Base-by-base conservation (phyloP, 106 monocot genomes). In the Platanthera zijinensis region DNA sequence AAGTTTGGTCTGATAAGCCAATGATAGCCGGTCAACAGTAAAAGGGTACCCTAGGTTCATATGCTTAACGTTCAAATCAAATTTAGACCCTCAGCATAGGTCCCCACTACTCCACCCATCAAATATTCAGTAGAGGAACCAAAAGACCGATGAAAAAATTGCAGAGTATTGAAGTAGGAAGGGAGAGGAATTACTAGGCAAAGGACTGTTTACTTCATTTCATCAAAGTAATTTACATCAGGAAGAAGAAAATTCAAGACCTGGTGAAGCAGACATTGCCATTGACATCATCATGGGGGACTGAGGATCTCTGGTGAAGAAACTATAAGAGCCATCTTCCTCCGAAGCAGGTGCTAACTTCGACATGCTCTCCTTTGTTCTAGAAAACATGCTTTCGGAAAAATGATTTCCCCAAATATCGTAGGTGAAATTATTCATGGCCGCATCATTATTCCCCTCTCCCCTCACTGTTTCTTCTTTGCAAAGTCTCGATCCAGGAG, bases 341-440 rank as follows among this genome's bases (percentile, higher is more conserved):
- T 86, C 91, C 52, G 89, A 89, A 83, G 83, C 87, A 87, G 84
- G 87, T 78, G 75, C 39, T 48, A 76, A 57, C 69, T 72, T 81
- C 25, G 80, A 53, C 7, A 62, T 57, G 3, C 77, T 32, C 76
- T 82, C 83, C 78, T 80, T 84, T 69, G 82, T 64, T 67, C 57
- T 84, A 39, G 73, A 78, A 76, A 86, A 62, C 49, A 87, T 71
- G 49, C 71, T 76, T 11, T 84, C 85, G 62, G 86, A 72, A 78
- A 95, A 87, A 85, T 92, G 84, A 80, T 95, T 81, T 13, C 89
- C 95, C 95, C 95, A 95, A 17, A 95, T 95, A 63, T 92, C 87
- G 76, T 95, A 95, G 25, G 81, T 83, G 32, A 86, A 92, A 48
- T 92, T 79, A 56, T 87, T 86, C 50, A 48, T 75, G 8, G 39